A percentile compares a stretch with the other conserved stretches of the same genome.
These are phyloP conservation scores for Nemophila menziesii DNA, from an alignment of 257 asterid species.

Conservation along the genomic window DNA sequence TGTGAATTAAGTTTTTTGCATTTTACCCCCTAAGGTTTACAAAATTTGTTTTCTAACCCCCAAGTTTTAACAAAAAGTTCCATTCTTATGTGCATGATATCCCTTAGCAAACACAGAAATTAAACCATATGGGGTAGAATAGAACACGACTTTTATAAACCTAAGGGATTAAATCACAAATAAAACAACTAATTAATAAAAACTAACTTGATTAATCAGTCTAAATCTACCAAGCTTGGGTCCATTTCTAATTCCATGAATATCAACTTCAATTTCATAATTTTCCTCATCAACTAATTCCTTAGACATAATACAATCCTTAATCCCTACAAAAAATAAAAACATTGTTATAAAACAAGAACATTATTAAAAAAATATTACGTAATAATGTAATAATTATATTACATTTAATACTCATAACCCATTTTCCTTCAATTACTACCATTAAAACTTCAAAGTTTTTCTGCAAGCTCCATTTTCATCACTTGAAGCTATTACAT, in stretches of 20 bases:
- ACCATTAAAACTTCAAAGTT: constrained; percentile 88
- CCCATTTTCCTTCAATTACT: constrained; percentile 89
- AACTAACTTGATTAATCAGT: constrained; percentile 47
- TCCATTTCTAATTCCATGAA: constrained; percentile 67
- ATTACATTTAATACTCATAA: constrained; percentile 57
- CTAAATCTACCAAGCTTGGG: constrained; percentile 81
- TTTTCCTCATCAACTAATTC: constrained; percentile 51
- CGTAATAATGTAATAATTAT: neutral
- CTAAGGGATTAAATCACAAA: too few relatives aligned
- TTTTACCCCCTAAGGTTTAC: too few relatives aligned
- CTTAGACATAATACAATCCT: constrained; percentile 57
- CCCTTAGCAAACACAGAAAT: too few relatives aligned
- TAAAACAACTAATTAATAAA: too few relatives aligned
- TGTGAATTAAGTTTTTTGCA: too few relatives aligned
- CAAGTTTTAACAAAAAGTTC: too few relatives aligned
- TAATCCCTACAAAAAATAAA: constrained; percentile 44
- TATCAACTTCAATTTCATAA: constrained; percentile 66
- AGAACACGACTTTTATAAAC: too few relatives aligned
- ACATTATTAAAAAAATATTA: too few relatives aligned
- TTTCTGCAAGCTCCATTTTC: constrained; percentile 79
- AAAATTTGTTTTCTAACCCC: too few relatives aligned
- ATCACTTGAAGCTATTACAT: constrained; percentile 70
- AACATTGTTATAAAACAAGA: constrained; percentile 1
- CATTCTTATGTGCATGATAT: too few relatives aligned
- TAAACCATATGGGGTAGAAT: too few relatives aligned